Evolutionary conservation across 306 rosid genomes (phyloP), one percentile per base, ranked within the genome.

Genomic region (Vachellia collinsii): DNA sequence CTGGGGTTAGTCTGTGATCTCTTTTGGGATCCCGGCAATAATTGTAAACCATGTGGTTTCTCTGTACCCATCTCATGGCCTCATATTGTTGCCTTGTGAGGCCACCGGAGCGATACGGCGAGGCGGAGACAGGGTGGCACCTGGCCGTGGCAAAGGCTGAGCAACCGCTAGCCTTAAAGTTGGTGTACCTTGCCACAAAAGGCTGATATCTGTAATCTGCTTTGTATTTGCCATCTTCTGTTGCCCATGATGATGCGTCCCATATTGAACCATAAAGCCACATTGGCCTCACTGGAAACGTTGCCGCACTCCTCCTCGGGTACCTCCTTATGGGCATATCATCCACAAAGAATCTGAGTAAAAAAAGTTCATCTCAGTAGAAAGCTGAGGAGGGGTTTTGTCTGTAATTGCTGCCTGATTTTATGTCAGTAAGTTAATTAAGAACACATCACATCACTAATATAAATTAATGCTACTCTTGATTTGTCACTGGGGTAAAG

Each of bases 221-320:
- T 88, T 90, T 95, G 90, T 95, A 95, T 79, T 91, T 95, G 6
- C 99, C 99, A 88, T 93, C 97, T 80, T 95, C 99, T 3, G 99
- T 95, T 20, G 99, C 99, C 99, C 99, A 95, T n/a, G 99, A 91
- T 59, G 99, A 95, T 6, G 99, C 99, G 82, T 95, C 99, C 99
- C 99, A 95, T 74, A 95, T 95, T 80, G 99, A 95, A 29, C 99
- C 99, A 79, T 95, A 95, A 0, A 93, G 76, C 99, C 99, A 95
- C 98, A 95, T 93, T 91, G 99, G 99, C 83, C 97, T 92, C 5
- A 88, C 61, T 1, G 99, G 99, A 84, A 93, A 95, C 42, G 98
- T 91, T 64, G 90, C 82, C 1, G 0, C 90, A 80, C 93, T 95
- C 77, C 87, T 95, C 78, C 90, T 92, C 7, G 89, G 89, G 85